Percentiles rank a stretch among this genome's conserved stretches.
Conservation (phyloP, 2,329 filamentous ascomycete genomes). For the Phaeosphaeriaceae sp. region DNA sequence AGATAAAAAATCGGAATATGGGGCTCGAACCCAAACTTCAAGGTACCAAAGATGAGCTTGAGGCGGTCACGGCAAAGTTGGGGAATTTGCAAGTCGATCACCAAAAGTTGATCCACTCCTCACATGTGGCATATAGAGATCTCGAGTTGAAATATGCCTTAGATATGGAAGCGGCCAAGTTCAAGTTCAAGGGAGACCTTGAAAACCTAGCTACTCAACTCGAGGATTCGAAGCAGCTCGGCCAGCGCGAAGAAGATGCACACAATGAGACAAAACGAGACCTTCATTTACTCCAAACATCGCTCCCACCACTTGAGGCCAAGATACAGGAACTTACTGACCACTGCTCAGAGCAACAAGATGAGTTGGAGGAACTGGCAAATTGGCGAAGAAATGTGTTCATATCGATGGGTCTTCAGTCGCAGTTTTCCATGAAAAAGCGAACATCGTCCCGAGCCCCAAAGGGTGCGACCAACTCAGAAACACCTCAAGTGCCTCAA, state of each 20-base stretch:
- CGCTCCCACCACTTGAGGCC: conserved; percentile 24
- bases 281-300: conserved; percentile 19
- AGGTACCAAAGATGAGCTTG: conserved; percentile 24
- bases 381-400: conserved; percentile 33
- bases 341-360: conserved; percentile 35
- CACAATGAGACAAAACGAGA: conserved; percentile 24
- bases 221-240: conserved; percentile 14
- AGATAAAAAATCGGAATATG: conserved; percentile 24
- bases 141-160: conserved; percentile 23
- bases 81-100: conserved; percentile 24
- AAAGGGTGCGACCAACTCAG: conserved; percentile 15
- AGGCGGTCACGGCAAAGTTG: conserved; percentile 16
- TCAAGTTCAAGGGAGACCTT: conserved; percentile 19
- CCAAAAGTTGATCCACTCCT: conserved; percentile 26
- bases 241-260: conserved; percentile 6
- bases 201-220: conserved; percentile 26
- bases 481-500: conserved; percentile 16
- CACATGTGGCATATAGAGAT: conserved; percentile 20
- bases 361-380: conserved; percentile 35
- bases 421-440: conserved; percentile 16
- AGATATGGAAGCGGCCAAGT: conserved; percentile 19
- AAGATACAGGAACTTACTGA: conserved; percentile 35
- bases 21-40: conserved; percentile 27
- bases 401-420: conserved; percentile 29
- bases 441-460: conserved; percentile 16